phyloP scores from a whole-genome alignment of 2,329 filamentous ascomycete species.

The Phaeophleospora eucalypticola region DNA sequence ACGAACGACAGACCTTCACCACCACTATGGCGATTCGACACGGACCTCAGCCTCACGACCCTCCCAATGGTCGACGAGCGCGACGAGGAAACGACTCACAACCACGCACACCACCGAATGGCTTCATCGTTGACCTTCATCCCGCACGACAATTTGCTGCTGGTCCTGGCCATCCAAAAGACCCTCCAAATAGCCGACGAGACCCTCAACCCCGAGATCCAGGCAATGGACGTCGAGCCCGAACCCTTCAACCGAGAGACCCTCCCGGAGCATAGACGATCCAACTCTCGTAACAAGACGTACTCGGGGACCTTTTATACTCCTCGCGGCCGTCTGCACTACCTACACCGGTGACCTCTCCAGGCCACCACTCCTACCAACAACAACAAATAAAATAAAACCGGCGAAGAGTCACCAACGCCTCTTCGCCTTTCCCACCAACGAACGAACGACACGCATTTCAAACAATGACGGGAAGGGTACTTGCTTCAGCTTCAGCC shows the following conservation, averaged over 20 bases:
- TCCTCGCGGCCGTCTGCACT: neutral
- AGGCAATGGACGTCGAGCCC: slow-evolving; percentile 5
- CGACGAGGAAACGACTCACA: neutral
- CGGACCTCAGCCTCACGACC: slow-evolving; percentile 14
- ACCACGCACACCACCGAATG: neutral
- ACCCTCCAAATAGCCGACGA: neutral
- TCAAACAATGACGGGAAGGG: too few species aligned
- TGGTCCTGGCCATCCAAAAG: neutral
- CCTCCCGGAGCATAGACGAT: neutral
- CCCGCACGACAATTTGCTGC: neutral
- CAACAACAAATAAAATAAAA: neutral
- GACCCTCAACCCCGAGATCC: slow-evolving; percentile 19
- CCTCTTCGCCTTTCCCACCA: too few species aligned
- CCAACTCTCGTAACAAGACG: neutral
- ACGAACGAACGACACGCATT: too few species aligned
- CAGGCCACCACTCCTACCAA: neutral
- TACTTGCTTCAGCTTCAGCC: too few species aligned
- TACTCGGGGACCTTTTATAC: neutral
- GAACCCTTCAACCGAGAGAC: neutral
- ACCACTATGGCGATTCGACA: neutral
- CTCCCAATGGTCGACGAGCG: slow-evolving; percentile 6
- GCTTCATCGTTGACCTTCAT: neutral
- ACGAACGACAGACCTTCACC: neutral
- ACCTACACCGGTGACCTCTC: neutral
- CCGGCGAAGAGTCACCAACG: too few species aligned